A percentile compares a stretch with the other conserved stretches of the same genome.
Conservation (phyloP, 2,329 filamentous ascomycete genomes). For the Penicillium sp. region DNA sequence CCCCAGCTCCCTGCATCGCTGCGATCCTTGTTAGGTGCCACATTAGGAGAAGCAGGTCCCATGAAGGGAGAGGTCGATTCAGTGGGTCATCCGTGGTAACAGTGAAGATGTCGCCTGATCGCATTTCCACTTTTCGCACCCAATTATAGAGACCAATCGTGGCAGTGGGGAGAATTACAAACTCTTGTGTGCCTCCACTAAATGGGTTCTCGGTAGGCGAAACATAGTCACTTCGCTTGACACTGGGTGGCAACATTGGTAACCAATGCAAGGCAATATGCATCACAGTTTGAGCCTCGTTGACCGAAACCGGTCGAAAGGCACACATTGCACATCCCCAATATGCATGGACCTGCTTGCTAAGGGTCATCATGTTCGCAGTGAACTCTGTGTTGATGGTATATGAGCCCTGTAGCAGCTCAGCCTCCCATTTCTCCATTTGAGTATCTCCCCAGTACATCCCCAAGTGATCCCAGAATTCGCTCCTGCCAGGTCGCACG, state of each 20-base stretch:
- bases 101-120: neutral
- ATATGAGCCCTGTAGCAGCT: neutral
- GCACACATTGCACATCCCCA: neutral
- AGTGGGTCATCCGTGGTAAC: slow-evolving; percentile 1
- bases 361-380: slow-evolving; percentile 1
- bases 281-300: neutral
- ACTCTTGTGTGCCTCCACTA: neutral
- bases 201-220: neutral
- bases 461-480: no score
- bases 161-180: neutral
- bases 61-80: slow-evolving; percentile 1
- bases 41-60: neutral
- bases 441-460: no score
- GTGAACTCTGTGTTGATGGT: neutral
- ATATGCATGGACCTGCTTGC: neutral
- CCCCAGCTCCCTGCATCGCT: slow-evolving; percentile 7
- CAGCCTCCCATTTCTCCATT: no score
- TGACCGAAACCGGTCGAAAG: neutral
- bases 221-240: neutral
- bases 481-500: no score
- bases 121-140: neutral
- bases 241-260: neutral
- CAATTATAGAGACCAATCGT: neutral
- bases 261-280: slow-evolving; percentile 3
- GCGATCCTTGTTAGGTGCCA: slow-evolving; percentile 5